phyloP scores from a whole-genome alignment of 2,329 filamentous ascomycete genomes.

The Pyrenochaeta sp. region DNA sequence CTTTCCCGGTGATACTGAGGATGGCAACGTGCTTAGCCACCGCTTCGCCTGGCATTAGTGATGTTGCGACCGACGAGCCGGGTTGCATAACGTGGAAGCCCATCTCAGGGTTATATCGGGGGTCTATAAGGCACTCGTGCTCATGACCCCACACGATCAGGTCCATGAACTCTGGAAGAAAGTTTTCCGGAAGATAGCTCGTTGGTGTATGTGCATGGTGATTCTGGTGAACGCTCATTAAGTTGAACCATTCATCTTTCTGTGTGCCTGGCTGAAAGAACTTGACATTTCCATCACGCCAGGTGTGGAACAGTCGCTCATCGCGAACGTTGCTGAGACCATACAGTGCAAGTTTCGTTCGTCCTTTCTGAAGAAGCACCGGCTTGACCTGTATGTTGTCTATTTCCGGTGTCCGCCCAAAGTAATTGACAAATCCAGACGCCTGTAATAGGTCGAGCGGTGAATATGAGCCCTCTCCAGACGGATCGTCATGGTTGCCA shows the following conservation, averaged over 20 bases:
- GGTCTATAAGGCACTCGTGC: conserved; percentile 93
- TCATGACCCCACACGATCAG: conserved; percentile 97
- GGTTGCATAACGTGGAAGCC: conserved; percentile 97
- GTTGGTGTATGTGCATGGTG: conserved; percentile 91
- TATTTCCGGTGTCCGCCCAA: conserved; percentile 86
- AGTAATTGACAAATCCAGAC: conserved; percentile 93
- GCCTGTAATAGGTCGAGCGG: conserved; percentile 91
- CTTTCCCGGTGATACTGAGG: conserved; percentile 79
- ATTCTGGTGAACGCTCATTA: conserved; percentile 95
- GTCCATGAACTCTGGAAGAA: conserved; percentile 89
- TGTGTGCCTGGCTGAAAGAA: conserved; percentile 87
- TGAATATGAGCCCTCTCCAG: conserved; percentile 92
- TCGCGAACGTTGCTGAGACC: conserved; percentile 96
- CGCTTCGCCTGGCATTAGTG: conserved; percentile 86
- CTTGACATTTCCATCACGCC: conserved; percentile 89
- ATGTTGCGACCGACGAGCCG: conserved; percentile 94
- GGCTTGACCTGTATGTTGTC: conserved; percentile 95
- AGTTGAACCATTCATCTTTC: conserved; percentile 91
- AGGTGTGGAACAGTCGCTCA: conserved; percentile 92
- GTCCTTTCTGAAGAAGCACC: conserved; percentile 89
- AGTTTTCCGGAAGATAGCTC: conserved; percentile 91
- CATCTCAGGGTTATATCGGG: conserved; percentile 81
- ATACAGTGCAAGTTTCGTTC: conserved; percentile 90
- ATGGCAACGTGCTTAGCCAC: conserved; percentile 91
- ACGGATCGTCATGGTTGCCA: conserved; percentile 97